These are phyloP conservation scores for Hydrangea macrophylla DNA, from an alignment of 148 eudicot species.

Conservation along the genomic window DNA sequence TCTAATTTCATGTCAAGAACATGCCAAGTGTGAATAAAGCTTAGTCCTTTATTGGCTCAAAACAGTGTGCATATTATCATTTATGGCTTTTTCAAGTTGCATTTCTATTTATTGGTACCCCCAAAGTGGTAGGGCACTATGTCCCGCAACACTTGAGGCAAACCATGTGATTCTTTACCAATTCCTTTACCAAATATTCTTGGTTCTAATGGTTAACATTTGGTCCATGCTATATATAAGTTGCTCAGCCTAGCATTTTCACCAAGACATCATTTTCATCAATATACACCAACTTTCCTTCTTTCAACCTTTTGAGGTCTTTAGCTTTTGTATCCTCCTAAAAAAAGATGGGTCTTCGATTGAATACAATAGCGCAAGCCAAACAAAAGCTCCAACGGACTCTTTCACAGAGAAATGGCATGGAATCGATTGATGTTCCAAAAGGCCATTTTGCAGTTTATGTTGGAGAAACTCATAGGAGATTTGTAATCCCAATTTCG, in stretches of 20 bases:
- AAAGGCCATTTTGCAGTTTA: constrained; percentile 37
- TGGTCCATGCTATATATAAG: neutral
- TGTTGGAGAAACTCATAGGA: constrained; percentile 25
- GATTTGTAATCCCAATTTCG: constrained; percentile 27
- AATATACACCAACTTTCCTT: neutral
- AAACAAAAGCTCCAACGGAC: constrained; percentile 26
- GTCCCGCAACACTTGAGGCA: constrained; percentile 23
- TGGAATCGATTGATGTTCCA: constrained; percentile 20
- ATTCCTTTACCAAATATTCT: constrained; percentile 12
- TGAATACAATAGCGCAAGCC: constrained; percentile 19
- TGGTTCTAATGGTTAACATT: neutral
- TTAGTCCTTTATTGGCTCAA: neutral
- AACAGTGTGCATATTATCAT: neutral
- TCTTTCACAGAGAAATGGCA: constrained; percentile 17
- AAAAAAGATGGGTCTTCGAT: constrained; percentile 16
- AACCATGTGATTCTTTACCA: constrained; percentile 25
- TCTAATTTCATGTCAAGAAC: neutral
- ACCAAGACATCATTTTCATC: neutral
- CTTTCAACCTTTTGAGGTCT: neutral
- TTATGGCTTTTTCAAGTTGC: constrained; percentile 7
- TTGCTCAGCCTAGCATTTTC: neutral
- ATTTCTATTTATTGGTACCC: neutral
- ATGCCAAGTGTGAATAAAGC: neutral
- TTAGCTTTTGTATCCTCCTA: neutral
- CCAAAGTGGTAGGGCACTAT: constrained; percentile 26